Evolutionary conservation across 768 basidiomycete genomes (phyloP).

Genomic region (Sistotremastrum suecicum): DNA sequence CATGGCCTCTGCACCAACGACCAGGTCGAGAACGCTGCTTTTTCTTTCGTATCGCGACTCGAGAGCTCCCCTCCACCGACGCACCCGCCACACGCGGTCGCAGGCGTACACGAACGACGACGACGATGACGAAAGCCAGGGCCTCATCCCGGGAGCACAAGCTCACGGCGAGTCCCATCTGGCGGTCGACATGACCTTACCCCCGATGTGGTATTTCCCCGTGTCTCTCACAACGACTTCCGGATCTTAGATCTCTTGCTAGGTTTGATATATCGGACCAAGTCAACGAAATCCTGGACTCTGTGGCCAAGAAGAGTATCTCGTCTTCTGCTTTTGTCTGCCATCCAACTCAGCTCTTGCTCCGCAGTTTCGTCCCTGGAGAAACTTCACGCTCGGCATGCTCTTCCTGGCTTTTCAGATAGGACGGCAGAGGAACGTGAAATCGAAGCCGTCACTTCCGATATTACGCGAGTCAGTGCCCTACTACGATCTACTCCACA

Average conservation of each 20-base stretch:
- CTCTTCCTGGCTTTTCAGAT: conserved; percentile 93
- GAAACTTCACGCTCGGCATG: conserved; percentile 92
- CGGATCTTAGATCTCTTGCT: too few species aligned
- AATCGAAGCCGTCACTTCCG: conserved; percentile 72
- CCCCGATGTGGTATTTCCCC: neutral
- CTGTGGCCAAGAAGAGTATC: too few species aligned
- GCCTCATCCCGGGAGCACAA: conserved; percentile 26
- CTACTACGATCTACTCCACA: conserved; percentile 2
- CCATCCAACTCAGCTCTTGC: too few species aligned
- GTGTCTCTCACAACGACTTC: too few species aligned
- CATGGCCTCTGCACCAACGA: conserved; percentile 31
- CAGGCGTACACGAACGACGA: conserved; percentile 18
- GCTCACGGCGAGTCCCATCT: conserved; percentile 4
- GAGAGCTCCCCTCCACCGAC: conserved; percentile 21
- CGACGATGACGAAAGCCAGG: conserved; percentile 53
- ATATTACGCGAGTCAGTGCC: conserved; percentile 68
- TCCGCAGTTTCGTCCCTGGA: conserved; percentile 38
- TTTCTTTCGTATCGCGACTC: conserved; percentile 92
- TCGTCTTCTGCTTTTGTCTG: neutral
- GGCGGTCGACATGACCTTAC: neutral
- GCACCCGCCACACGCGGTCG: neutral
- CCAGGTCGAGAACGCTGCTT: conserved; percentile 79
- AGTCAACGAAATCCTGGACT: too few species aligned
- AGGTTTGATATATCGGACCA: too few species aligned
- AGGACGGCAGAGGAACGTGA: conserved; percentile 87